These are phyloP conservation scores for Termitomyces heimii DNA, from an alignment of 768 basidiomycete species.

Conservation along the genomic window DNA sequence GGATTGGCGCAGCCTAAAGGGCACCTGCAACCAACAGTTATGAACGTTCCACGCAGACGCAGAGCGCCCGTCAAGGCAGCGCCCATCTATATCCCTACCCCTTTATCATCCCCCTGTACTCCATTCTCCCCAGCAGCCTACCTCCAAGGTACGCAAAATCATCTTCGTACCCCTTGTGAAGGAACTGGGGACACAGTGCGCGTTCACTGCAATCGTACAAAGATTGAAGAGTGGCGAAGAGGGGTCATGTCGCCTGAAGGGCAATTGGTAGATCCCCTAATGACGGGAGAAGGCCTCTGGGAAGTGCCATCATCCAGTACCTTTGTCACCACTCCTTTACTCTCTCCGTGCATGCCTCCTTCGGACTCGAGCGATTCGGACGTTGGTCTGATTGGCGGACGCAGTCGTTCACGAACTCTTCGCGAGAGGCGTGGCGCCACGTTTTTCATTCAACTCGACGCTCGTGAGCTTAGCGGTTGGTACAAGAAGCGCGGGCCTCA, in stretches of 20 bases:
- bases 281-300: not conserved
- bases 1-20: not conserved
- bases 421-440: not conserved
- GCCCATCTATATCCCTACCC: not conserved
- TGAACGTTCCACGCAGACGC: not conserved
- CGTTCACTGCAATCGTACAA: too few relatives aligned
- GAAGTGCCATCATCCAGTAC: not conserved
- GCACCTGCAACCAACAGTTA: not conserved
- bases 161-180: not conserved
- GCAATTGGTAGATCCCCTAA: not conserved
- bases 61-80: not conserved
- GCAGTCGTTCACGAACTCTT: not conserved
- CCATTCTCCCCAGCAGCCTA: not conserved
- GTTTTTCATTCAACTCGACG: not conserved
- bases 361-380: not conserved
- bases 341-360: not conserved
- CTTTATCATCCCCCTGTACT: not conserved
- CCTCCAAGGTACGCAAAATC: not conserved
- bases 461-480: not conserved
- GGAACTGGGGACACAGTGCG: too few relatives aligned
- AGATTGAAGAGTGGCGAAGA: not conserved
- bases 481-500: not conserved
- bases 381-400: too few relatives aligned
- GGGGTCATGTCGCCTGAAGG: not conserved
- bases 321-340: not conserved